Evolutionary conservation across 768 basidiomycete genomes (phyloP).

Genomic region (Rhodotorula toruloides): DNA sequence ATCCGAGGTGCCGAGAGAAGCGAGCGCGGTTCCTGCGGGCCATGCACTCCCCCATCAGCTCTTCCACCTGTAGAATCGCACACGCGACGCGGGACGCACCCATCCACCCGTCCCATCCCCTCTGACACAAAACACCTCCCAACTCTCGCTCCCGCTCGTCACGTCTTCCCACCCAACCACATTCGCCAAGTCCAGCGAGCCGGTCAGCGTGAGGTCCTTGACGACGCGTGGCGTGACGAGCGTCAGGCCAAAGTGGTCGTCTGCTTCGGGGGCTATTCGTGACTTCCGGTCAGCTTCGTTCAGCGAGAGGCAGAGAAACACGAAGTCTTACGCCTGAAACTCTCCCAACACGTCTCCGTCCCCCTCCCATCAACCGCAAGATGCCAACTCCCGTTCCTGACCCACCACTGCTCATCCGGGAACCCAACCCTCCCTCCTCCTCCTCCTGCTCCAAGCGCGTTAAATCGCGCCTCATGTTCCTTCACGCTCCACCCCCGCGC

Average conservation of each 20-base stretch:
- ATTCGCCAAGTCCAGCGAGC: conserved; percentile 32
- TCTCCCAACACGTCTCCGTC: conserved; percentile 27
- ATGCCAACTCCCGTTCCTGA: conserved; percentile 29
- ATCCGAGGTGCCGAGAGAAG: background rate
- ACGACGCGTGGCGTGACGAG: conserved; percentile 20
- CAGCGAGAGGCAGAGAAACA: background rate
- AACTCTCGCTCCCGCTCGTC: conserved; percentile 26
- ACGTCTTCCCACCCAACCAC: conserved; percentile 30
- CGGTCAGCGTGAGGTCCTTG: conserved; percentile 9
- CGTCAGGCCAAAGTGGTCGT: conserved; percentile 34
- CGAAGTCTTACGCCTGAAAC: conserved; percentile 12
- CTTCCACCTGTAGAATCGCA: background rate
- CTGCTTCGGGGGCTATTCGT: conserved; percentile 15
- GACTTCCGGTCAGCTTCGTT: background rate
- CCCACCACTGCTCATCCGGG: conserved; percentile 22
- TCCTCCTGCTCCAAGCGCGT: background rate
- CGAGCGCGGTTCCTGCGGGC: conserved; percentile 16
- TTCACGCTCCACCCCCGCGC: background rate
- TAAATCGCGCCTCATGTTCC: conserved; percentile 12
- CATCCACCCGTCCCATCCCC: conserved; percentile 24
- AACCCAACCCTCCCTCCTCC: conserved; percentile 4
- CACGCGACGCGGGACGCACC: conserved; percentile 11
- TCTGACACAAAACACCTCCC: conserved; percentile 32
- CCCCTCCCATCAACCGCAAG: conserved; percentile 29
- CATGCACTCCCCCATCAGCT: no score